A percentile compares a stretch with the other conserved stretches of the same genome.
These are phyloP conservation scores for Tylopilus sp. DNA, from an alignment of 768 basidiomycete species.

Conservation along the genomic window DNA sequence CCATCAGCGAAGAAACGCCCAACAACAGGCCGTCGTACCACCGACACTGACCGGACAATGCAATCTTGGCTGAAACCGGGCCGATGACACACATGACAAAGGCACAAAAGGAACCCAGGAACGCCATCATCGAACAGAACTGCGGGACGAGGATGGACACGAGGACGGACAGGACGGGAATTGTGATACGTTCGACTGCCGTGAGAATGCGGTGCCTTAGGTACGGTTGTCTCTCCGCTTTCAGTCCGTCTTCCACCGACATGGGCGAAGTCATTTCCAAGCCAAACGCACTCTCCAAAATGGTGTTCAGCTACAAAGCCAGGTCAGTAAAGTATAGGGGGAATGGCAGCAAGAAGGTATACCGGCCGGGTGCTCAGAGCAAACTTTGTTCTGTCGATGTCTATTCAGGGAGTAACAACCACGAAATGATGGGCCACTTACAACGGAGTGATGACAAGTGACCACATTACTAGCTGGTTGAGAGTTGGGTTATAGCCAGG, in stretches of 20 bases:
- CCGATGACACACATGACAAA: conserved; percentile 73
- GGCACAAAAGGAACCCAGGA: conserved; percentile 87
- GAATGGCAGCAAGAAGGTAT: not conserved
- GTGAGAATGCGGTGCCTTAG: conserved; percentile 39
- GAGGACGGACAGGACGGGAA: conserved; percentile 58
- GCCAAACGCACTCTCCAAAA: conserved; percentile 74
- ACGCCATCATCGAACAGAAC: conserved; percentile 83
- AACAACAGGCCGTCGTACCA: conserved; percentile 56
- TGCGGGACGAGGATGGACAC: conserved; percentile 77
- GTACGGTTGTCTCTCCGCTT: conserved; percentile 1
- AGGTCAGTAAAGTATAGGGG: not conserved
- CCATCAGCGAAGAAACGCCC: conserved; percentile 55
- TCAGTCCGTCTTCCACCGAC: conserved; percentile 26
- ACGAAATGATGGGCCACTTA: conserved; percentile 32
- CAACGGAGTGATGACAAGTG: conserved; percentile 78
- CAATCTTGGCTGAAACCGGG: conserved; percentile 70
- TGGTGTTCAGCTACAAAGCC: conserved; percentile 62
- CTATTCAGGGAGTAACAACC: conserved; percentile 14
- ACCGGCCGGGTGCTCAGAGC: conserved; percentile 83
- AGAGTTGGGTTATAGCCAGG: conserved; percentile 67
- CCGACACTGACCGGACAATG: conserved; percentile 47
- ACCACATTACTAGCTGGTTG: conserved; percentile 77
- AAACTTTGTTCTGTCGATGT: conserved; percentile 68
- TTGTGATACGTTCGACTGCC: conserved; percentile 51
- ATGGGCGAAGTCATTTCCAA: conserved; percentile 40